Evolutionary conservation across 2,329 filamentous ascomycete species (phyloP).

Genomic region (Tolypocladium paradoxum): DNA sequence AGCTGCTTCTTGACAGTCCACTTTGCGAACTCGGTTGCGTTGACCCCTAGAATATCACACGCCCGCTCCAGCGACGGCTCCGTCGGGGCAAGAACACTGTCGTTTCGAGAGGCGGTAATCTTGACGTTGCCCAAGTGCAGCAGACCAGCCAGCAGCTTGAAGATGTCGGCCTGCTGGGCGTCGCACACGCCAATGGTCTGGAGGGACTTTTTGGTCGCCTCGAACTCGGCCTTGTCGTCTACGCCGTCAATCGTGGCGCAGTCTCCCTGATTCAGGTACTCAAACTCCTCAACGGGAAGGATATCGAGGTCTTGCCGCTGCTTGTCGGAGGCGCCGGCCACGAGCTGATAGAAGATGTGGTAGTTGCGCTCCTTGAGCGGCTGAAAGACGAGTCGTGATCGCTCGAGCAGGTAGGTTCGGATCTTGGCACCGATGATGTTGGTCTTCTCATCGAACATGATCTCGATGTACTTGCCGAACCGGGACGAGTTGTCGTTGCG

Average conservation of each 20-base stretch:
- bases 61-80: constrained; percentile 78
- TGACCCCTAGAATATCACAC: constrained; percentile 76
- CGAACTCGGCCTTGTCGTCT: constrained; percentile 89
- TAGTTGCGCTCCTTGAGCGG: constrained; percentile 97
- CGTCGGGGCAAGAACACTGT: constrained; percentile 68
- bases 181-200: constrained; percentile 75
- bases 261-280: constrained; percentile 92
- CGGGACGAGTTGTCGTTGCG: constrained; percentile 98
- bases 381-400: constrained; percentile 92
- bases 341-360: constrained; percentile 96
- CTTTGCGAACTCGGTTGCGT: constrained; percentile 77
- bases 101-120: constrained; percentile 80
- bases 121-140: constrained; percentile 95
- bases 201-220: constrained; percentile 76
- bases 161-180: constrained; percentile 71
- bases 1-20: constrained; percentile 99
- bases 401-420: constrained; percentile 87
- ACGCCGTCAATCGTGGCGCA: constrained; percentile 86
- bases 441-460: constrained; percentile 92
- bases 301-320: constrained; percentile 73
- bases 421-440: constrained; percentile 98
- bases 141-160: constrained; percentile 79
- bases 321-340: constrained; percentile 78
- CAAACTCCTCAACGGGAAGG: constrained; percentile 77
- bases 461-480: constrained; percentile 99